Evolutionary conservation across 352 stramenopile species (phyloP), one percentile per base, ranked within the genome.

Genomic region (Pythium phragmitis): DNA sequence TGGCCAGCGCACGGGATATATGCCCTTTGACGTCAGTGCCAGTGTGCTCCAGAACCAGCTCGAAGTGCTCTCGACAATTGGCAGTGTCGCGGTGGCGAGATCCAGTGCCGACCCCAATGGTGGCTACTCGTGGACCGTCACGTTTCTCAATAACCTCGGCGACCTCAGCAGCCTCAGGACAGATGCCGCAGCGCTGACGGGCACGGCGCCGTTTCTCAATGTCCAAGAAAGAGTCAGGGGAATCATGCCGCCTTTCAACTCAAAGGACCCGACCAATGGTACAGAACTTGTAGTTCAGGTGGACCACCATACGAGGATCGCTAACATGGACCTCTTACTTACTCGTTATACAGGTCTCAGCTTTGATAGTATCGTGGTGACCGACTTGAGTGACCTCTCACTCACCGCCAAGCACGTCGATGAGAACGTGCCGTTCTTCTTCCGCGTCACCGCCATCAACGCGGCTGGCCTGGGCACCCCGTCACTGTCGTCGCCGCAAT

Each of bases 391-490:
- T 45, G 75, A 94, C 49, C 70, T 98, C n/a, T 74, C 78, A 1
- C 70, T 95, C 49, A 88, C 77, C 1, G 88, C 97, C 6, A 75
- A 80, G 30, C 77, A 89, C 12, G 77, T 99, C 2, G 89, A 98
- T 42, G 87, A 98, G 54, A 97, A 97, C 33, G 89, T 99, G 7
- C 80, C 91, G 11, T 99, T 98, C 63, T 99, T 97, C 69, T 92
- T 98, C 56, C 83, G 92, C 16, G 94, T 98, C 19, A 91, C 85
- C 7, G 96, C 96, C 26, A 90, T 94, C 23, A 99, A 98, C 61
- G 73, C 82, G 11, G 73, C 94, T 17, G 96, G 96, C 9, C 51
- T 70, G 6, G 91, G 96, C 4, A 56, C 64, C 2, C 62, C 68
- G 2, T 67, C 86, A 0, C 76, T 96, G 13, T 89, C 94, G 19